Evolutionary conservation across 2,329 filamentous ascomycete genomes (phyloP).

Genomic region (Aspergillus fumigatus): DNA sequence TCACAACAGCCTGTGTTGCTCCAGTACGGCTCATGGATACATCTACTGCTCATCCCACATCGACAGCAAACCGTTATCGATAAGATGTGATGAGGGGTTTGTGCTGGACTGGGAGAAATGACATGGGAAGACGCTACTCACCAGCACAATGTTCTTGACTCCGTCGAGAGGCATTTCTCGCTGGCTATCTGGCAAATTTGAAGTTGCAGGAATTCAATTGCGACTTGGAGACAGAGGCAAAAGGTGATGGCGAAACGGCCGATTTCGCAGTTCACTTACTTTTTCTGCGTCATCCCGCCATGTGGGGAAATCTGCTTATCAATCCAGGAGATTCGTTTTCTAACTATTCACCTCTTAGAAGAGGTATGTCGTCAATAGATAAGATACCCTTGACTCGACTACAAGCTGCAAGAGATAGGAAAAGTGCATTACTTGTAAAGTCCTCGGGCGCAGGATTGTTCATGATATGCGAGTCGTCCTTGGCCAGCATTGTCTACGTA

Average conservation of each 20-base stretch:
- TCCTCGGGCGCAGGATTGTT: neutral
- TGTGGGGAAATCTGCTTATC: constrained; percentile 19
- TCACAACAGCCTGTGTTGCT: neutral
- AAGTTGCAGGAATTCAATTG: neutral
- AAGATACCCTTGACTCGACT: neutral
- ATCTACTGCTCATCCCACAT: neutral
- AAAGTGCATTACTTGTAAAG: neutral
- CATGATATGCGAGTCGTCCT: neutral
- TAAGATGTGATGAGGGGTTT: constrained; percentile 27
- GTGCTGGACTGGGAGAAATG: neutral
- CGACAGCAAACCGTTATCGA: constrained; percentile 33
- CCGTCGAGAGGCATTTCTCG: constrained; percentile 37
- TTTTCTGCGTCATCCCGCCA: constrained; percentile 23
- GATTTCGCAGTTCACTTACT: constrained; percentile 10
- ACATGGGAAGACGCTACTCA: constrained; percentile 18
- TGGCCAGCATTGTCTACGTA: neutral
- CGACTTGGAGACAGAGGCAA: neutral
- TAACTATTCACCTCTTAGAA: neutral
- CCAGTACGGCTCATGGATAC: neutral
- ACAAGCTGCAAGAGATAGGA: neutral
- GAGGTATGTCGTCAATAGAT: neutral
- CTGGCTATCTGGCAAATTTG: neutral
- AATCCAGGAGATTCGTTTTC: constrained; percentile 12
- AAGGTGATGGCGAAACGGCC: constrained; percentile 8
- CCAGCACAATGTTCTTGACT: constrained; percentile 42